phyloP scores from a whole-genome alignment of 2,329 filamentous ascomycete species.

The Hymenoscyphus linearis region DNA sequence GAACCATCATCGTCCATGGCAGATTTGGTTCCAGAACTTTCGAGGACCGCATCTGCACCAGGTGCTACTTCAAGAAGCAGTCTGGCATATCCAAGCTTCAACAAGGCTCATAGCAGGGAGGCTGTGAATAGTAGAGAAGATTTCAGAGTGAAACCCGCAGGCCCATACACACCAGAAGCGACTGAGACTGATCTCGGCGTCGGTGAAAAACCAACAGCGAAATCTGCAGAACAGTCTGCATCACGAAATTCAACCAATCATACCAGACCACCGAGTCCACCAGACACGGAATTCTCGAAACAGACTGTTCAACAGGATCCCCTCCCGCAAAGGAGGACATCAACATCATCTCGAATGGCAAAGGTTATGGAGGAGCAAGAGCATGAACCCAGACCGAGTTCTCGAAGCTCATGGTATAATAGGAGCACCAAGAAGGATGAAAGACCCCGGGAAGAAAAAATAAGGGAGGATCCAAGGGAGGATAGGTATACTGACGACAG shows the following conservation, averaged over 20 bases:
- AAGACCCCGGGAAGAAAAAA: neutral
- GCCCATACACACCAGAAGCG: slow-evolving; percentile 61
- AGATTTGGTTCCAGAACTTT: slow-evolving; percentile 45
- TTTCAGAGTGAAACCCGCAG: slow-evolving; percentile 18
- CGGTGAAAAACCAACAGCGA: slow-evolving; percentile 42
- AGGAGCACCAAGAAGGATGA: slow-evolving; percentile 15
- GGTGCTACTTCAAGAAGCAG: slow-evolving; percentile 29
- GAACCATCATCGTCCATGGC: slow-evolving; percentile 34
- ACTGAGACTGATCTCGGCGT: slow-evolving; percentile 68
- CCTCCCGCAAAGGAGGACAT: slow-evolving; percentile 27
- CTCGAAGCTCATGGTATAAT: slow-evolving; percentile 40
- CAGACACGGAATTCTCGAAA: slow-evolving; percentile 55
- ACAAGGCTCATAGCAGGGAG: slow-evolving; percentile 90
- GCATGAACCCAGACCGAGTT: slow-evolving; percentile 37
- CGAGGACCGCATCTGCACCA: slow-evolving; percentile 30
- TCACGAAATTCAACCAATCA: slow-evolving; percentile 38
- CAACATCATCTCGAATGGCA: slow-evolving; percentile 30
- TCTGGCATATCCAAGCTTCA: slow-evolving; percentile 75
- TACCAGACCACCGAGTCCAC: slow-evolving; percentile 55
- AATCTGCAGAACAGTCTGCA: slow-evolving; percentile 40
- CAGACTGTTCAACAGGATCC: slow-evolving; percentile 11
- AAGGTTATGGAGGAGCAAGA: slow-evolving; percentile 36
- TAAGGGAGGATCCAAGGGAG: neutral
- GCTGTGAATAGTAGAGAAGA: slow-evolving; percentile 53
- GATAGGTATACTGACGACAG: slow-evolving; percentile 37